phyloP scores from a whole-genome alignment of 352 stramenopile genomes.

The Globisporangium heterothallicum region DNA sequence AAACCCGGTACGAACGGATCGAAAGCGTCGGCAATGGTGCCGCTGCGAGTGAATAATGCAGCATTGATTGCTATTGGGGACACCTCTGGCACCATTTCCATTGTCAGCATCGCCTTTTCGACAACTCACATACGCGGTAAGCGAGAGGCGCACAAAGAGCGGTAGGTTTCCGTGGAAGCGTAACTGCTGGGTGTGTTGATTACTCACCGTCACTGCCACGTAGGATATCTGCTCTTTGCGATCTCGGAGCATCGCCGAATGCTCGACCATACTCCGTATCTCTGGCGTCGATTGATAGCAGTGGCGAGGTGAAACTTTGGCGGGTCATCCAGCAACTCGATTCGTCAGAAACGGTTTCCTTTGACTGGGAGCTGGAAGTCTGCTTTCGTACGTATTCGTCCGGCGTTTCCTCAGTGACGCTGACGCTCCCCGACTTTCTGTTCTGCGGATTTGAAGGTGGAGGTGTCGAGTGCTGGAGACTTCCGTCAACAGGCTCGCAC shows the following conservation, averaged over 20 bases:
- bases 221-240: slow-evolving; percentile 10
- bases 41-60: slow-evolving; percentile 1
- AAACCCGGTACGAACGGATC: slow-evolving; percentile 9
- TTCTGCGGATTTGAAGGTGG: slow-evolving; percentile 49
- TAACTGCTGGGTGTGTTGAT: no score
- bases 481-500: slow-evolving; percentile 20
- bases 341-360: neutral
- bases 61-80: slow-evolving; percentile 8
- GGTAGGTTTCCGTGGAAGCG: no score
- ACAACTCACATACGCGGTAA: neutral
- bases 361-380: slow-evolving; percentile 29
- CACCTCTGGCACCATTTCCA: slow-evolving; percentile 3
- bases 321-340: slow-evolving; percentile 10
- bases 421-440: slow-evolving; percentile 32
- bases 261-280: neutral
- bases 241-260: neutral
- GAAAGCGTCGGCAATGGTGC: slow-evolving; percentile 3
- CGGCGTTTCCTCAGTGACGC: slow-evolving; percentile 24
- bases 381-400: slow-evolving; percentile 43
- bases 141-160: slow-evolving; percentile 8
- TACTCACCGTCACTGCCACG: no score
- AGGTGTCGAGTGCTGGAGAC: slow-evolving; percentile 46
- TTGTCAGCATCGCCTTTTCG: slow-evolving; percentile 6
- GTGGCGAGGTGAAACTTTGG: slow-evolving; percentile 50
- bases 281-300: slow-evolving; percentile 27